Evolutionary conservation across 2,329 filamentous ascomycete species (phyloP).

Genomic region (Nakataea oryzae): DNA sequence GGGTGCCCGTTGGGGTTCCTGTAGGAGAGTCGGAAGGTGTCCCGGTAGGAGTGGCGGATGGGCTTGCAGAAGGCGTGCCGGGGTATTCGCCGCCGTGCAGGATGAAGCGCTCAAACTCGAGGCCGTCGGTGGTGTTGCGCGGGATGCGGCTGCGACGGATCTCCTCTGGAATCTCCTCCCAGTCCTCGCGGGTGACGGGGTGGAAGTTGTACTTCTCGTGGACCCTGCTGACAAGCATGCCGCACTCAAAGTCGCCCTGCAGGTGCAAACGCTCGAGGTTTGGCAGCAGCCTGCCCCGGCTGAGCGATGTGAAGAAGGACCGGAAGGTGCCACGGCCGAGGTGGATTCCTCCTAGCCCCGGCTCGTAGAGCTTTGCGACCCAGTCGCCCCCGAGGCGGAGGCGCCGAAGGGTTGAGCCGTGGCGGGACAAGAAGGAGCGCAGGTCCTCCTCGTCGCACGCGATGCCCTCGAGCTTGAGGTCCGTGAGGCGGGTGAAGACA

Average conservation of each 20-base stretch:
- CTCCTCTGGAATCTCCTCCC: slow-evolving; percentile 17
- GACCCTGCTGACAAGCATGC: slow-evolving; percentile 22
- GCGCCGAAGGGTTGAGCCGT: slow-evolving; percentile 25
- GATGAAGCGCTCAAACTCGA: slow-evolving; percentile 29
- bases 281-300: slow-evolving; percentile 18
- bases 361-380: slow-evolving; percentile 25
- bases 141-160: slow-evolving; percentile 15
- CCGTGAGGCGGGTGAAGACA: slow-evolving; percentile 24
- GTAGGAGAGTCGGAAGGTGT: background rate
- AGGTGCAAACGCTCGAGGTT: slow-evolving; percentile 30
- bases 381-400: slow-evolving; percentile 34
- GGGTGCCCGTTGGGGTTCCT: background rate
- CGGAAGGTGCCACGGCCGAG: slow-evolving; percentile 32
- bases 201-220: slow-evolving; percentile 31
- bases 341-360: slow-evolving; percentile 28
- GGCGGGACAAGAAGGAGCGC: slow-evolving; percentile 27
- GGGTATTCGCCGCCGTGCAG: slow-evolving; percentile 27
- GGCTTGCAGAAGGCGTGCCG: slow-evolving; percentile 6
- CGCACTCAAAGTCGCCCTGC: slow-evolving; percentile 34
- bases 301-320: slow-evolving; percentile 28
- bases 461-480: slow-evolving; percentile 31
- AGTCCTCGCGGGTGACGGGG: slow-evolving; percentile 28
- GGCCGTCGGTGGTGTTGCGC: slow-evolving; percentile 22
- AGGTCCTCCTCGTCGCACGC: slow-evolving; percentile 32
- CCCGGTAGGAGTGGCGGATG: background rate